Conservation (phyloP, 192 early-diverging fungal genomes). For the Backusella macrospora region DNA sequence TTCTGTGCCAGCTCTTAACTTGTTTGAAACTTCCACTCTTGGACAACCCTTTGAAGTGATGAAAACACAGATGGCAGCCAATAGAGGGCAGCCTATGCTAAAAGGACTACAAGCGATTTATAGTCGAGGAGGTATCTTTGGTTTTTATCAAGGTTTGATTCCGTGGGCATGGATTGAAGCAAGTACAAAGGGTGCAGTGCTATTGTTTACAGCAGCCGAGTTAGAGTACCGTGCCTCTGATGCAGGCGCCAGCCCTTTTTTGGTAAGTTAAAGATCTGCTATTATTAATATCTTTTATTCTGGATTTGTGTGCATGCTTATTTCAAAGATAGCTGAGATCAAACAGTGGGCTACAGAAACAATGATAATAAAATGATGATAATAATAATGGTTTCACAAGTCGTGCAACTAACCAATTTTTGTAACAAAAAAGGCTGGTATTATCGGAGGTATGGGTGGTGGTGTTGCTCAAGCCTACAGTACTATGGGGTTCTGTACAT, state of each 20-base stretch:
- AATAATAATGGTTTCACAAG: not conserved
- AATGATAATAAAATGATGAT: not conserved
- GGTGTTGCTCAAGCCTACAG: constrained; percentile 95
- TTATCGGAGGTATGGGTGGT: constrained; percentile 90
- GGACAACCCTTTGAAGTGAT: constrained; percentile 97
- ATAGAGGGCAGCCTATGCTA: constrained; percentile 80
- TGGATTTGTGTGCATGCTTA: not conserved
- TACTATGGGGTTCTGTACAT: constrained; percentile 99
- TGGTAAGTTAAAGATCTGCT: constrained; percentile 33
- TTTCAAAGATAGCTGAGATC: not conserved
- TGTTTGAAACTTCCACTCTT: constrained; percentile 90
- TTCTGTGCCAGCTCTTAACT: constrained; percentile 53
- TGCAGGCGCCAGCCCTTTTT: constrained; percentile 57
- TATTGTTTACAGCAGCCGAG: constrained; percentile 63
- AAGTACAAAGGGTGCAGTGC: constrained; percentile 62
- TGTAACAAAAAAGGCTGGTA: constrained; percentile 60
- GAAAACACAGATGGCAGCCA: constrained; percentile 95
- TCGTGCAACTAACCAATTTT: not conserved
- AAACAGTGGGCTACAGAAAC: not conserved
- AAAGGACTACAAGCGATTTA: constrained; percentile 78
- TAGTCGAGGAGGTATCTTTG: constrained; percentile 82
- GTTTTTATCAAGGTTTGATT: constrained; percentile 92
- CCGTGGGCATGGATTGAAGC: constrained; percentile 71
- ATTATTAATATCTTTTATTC: not conserved
- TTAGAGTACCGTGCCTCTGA: constrained; percentile 52